Evolutionary conservation across 768 basidiomycete genomes (phyloP), one percentile per base, ranked within the genome.

Genomic region (Trametes meyenii): DNA sequence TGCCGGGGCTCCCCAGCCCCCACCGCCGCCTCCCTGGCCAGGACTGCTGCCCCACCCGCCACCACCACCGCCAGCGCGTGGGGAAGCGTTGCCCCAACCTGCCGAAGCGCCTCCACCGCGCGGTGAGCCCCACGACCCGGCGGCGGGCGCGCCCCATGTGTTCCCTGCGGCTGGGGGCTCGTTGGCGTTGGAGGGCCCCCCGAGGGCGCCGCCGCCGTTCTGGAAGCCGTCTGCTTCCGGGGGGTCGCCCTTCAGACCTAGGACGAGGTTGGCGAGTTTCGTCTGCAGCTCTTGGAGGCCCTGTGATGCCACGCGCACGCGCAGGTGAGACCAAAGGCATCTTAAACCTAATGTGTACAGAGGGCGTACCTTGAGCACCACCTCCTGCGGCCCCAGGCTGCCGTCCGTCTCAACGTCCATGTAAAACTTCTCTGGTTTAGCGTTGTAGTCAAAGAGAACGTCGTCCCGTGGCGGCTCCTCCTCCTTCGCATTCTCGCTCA

Each of bases 341-440:
- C 12, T 45, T 3, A 4, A 23, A 5, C 23, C 16, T 21, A 39
- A 50, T 29, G 19, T 35, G 17, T 35, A n/a, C 51, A 23, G 19
- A 55, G 26, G 26, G 29, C 76, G 45, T 51, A 89, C 92, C 84
- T 87, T 93, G 82, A 89, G 85, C 17, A 96, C 85, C 7, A 95
- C 92, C 71, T 96, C 94, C 70, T 95, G 91, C 0, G 94, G 92
- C 11, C 83, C 84, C 36, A 96, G 73, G 72, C 90, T 94, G 13
- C 96, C 96, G 63, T 95, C 94, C 16, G 93, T 93, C 77, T 99
- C 97, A 5, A 96, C 92, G 63, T 94, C 90, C 66, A 95, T 85
- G 74, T 98, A 99, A 73, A 96, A 99, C 72, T 89, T 90, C 40
- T 85, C 83, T 5, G 97, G 92, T 70, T 92, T 87, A 29, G 93